Evolutionary conservation across 768 basidiomycete species (phyloP), one percentile per base, ranked within the genome.

Genomic region (Leucocoprinus birnbaumii): DNA sequence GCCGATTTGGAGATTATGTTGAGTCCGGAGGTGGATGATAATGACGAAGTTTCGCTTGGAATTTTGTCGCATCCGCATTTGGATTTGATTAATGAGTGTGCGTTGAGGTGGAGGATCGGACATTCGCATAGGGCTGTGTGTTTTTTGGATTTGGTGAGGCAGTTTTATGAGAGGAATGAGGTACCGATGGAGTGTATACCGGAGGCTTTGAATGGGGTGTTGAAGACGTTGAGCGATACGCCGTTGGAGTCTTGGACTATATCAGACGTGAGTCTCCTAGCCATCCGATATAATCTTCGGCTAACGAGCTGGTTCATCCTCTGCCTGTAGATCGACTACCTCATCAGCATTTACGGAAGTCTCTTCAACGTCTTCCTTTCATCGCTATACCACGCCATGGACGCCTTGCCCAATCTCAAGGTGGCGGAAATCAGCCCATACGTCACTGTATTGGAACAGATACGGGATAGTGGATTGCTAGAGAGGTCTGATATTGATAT

Each of bases 121-220:
- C 86, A 87, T 58, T 74, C 87, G 16, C 91, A 89, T 65, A 84
- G 90, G 31, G 85, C 81, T 0, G 78, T 85, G 9, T 87, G 85
- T 63, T 97, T 95, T 73, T 71, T 97, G 62, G 88, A 91, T 52
- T 77, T 93, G 51, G 91, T 98, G 50, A 87, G 85, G 58, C 84
- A 87, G 48, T 86, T 94, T 65, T 97, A 89, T 65, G 90, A 94
- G 70, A 82, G 89, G 31, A 87, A 89, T 58, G 87, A 94, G 59
- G 91, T 98, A 4, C 97, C 97, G 1, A 74, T 96, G 65, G 96
- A 96, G 64, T 98, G 97, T 68, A 84, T 98, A 50, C 89, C 89
- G 0, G 97, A 98, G 68, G 96, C 91, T 10, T 69, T 97, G 45
- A 80, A 84, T 43, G 84, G 83, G 54, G 79, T 96, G 18, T 71